phyloP scores from a whole-genome alignment of 805 yeast genomes.

The Saccharomyces kudriavzevii region DNA sequence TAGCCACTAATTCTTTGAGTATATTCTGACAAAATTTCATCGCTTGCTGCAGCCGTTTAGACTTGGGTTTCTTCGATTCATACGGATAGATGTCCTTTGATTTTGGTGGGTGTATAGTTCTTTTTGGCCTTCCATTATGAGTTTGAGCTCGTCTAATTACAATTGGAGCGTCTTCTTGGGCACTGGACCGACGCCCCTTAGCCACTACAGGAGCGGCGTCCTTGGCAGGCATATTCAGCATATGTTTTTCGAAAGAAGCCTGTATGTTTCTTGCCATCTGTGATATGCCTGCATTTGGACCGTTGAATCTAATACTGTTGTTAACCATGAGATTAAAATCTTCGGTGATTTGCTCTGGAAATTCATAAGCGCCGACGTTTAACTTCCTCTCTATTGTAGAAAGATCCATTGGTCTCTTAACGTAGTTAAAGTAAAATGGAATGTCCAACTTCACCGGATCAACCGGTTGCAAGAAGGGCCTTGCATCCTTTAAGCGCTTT shows the following conservation, averaged over 20 bases:
- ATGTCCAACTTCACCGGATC: conserved; percentile 82
- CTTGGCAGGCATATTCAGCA: conserved; percentile 79
- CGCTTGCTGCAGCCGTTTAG: conserved; percentile 85
- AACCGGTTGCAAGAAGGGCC: conserved; percentile 83
- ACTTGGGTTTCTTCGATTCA: conserved; percentile 67
- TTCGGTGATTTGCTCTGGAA: conserved; percentile 56
- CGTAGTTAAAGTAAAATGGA: conserved; percentile 80
- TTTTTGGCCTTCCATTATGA: conserved; percentile 81
- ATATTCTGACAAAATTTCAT: conserved; percentile 77
- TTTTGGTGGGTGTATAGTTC: conserved; percentile 94
- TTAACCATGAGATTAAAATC: conserved; percentile 80
- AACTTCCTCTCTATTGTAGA: conserved; percentile 83
- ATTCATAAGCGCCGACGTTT: conserved; percentile 58
- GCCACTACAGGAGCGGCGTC: conserved; percentile 32
- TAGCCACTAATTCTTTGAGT: conserved; percentile 70
- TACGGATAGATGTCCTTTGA: conserved; percentile 83
- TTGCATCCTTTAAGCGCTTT: conserved; percentile 84
- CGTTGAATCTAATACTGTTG: conserved; percentile 81
- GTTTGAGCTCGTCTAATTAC: conserved; percentile 65
- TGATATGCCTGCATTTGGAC: conserved; percentile 71
- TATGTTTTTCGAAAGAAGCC: conserved; percentile 87
- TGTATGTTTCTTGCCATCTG: conserved; percentile 88
- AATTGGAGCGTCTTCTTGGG: conserved; percentile 30
- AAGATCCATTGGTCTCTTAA: conserved; percentile 87
- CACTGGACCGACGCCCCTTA: conserved; percentile 17